Base-by-base conservation (phyloP, 2,329 filamentous ascomycete genomes). In the Diaporthe sp. region DNA sequence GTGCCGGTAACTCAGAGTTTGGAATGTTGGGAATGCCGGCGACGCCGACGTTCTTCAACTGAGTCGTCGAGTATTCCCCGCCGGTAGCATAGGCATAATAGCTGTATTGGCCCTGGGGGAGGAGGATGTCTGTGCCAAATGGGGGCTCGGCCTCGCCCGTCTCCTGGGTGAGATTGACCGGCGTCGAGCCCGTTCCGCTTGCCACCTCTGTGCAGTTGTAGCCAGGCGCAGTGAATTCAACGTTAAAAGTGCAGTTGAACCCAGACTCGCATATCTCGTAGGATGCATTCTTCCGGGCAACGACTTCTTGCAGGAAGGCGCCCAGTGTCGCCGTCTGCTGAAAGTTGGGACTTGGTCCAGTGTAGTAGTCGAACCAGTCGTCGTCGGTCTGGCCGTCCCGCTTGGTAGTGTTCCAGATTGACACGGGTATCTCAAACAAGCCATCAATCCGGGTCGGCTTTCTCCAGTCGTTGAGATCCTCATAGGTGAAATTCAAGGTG, bases 201-300 rank as follows among this genome's bases (percentile, higher is more conserved):
- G 82, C 82, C 6, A 83, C 37, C 65, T 84, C 80, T 2, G 78
- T 76, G 77, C 85, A 87, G 73, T 85, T 83, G 79, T 86, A 86
- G 1, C 83, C 85, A 0, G 85, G 85, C 1, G 79, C 85, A 15
- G 78, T 79, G 63, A 86, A 86, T 3, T 81, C 79, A 65, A 85
- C 78, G 1, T 75, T 79, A 76, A 84, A 86, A 6, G 82, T 83
- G 76, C 85, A 87, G 67, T 86, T 86, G 81, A 82, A 86, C 8
- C 84, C 83, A 0, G 76, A 63, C 22, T 83, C 82, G 71, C 84
- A 85, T 0, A 85, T 83, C 39, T 83, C 80, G 31, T 81, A 78
- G 13, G 84, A 82, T 10, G 82, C 84, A 49, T 81, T 80, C 7
- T 78, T 80, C 76, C 74, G 80, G 67, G 67, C 72, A 15, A 81